Evolutionary conservation across 768 basidiomycete species (phyloP), one percentile per base, ranked within the genome.

Genomic region (Epithele typhae): DNA sequence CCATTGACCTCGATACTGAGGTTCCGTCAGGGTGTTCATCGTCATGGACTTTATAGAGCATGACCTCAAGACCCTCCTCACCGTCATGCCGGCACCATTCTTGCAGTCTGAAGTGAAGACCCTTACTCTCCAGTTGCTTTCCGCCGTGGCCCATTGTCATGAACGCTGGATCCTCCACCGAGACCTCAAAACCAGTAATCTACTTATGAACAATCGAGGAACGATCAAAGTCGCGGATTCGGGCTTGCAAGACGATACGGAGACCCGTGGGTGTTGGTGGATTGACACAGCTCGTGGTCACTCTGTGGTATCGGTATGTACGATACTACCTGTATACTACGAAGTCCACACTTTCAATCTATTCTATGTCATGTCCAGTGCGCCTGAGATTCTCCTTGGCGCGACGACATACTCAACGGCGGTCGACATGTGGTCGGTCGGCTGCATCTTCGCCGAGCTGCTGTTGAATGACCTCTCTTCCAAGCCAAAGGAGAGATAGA

Each of bases 11-110:
- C 27, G 11, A n/a, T 10, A n/a, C 25, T 45, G n/a, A 52, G 9
- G 10, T n/a, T 4, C 4, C 8, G 23, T n/a, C 62, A 97, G 96
- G 72, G 92, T 98, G 36, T 99, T 94, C 66, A 94, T 99, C 54
- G 96, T 98, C 27, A 96, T 96, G 94, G 93, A 96, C 65, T 99
- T 99, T 62, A 95, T 99, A 63, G 96, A 99, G 67, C 96, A 99
- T 66, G 96, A 99, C 65, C 84, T 99, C 64, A 99, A 99, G 69
- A 87, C 94, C 5, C 78, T 99, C 42, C 77, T 99, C 47, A 89
- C 87, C 21, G 71, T 91, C 51, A 98, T 98, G 96, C 93, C 94
- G 1, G 79, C 87, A 25, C 94, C 96, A 2, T 99, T 99, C 72
- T 72, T 97, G 33, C 92, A 95, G 67, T 95, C 92, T 34, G 96